Evolutionary conservation across 139 green algal genomes (phyloP).

Genomic region (Chlorella sp.): DNA sequence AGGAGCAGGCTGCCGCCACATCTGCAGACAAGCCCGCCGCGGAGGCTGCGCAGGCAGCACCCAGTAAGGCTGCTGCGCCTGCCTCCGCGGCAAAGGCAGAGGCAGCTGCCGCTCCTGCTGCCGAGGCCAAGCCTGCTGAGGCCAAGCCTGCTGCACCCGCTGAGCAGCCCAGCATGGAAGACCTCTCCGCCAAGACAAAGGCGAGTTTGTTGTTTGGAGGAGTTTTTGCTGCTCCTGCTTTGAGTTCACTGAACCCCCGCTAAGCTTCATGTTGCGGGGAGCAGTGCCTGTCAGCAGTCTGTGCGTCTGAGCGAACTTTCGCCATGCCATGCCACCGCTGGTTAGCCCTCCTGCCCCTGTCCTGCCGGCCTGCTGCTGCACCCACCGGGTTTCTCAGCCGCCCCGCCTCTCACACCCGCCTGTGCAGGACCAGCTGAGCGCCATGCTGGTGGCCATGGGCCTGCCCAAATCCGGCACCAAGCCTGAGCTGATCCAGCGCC

Average conservation of each 20-base stretch:
- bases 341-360: too few species aligned
- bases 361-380: too few species aligned
- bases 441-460: conserved; percentile 4
- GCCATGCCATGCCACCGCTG: too few species aligned
- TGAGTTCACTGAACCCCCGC: too few species aligned
- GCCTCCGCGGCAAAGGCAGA: too few species aligned
- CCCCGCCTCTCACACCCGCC: background rate
- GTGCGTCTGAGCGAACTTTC: too few species aligned
- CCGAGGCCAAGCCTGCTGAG: background rate
- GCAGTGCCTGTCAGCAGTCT: too few species aligned
- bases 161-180: conserved; percentile 18
- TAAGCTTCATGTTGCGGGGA: too few species aligned
- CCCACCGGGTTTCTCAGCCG: too few species aligned
- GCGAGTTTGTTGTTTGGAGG: too few species aligned
- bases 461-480: conserved; percentile 32
- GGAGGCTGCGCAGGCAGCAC: background rate
- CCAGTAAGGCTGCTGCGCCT: too few species aligned
- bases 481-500: conserved; percentile 24
- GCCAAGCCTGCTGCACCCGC: background rate
- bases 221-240: too few species aligned
- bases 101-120: background rate
- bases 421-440: conserved; percentile 26
- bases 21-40: background rate
- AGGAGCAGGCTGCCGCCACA: background rate
- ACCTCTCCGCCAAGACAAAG: conserved; percentile 21